Percentiles rank a stretch among this genome's conserved stretches.
These are phyloP conservation scores for Erysimum cheiri DNA, from an alignment of 441 rosid genomes.

Conservation along the genomic window DNA sequence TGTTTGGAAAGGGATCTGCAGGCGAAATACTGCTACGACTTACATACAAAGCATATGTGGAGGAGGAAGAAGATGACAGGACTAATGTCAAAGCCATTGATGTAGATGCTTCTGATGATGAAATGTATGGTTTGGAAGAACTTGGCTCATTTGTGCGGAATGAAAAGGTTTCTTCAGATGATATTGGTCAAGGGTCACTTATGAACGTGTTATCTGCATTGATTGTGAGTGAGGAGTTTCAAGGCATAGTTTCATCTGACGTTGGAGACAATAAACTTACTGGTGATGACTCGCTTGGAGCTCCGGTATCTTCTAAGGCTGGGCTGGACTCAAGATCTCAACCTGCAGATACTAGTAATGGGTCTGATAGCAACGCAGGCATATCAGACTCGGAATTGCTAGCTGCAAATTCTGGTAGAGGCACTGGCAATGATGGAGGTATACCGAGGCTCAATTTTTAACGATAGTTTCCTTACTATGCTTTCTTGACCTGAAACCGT, in stretches of 20 bases:
- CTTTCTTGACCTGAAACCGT: slow-evolving; percentile 6
- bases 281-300: slow-evolving; percentile 48
- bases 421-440: slow-evolving; percentile 13
- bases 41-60: slow-evolving; percentile 88
- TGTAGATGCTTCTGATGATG: slow-evolving; percentile 66
- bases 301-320: slow-evolving; percentile 40
- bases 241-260: slow-evolving; percentile 85
- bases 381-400: background rate
- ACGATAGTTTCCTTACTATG: background rate
- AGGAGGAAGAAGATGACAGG: slow-evolving; percentile 85
- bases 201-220: slow-evolving; percentile 87
- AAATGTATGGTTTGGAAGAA: slow-evolving; percentile 63
- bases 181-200: slow-evolving; percentile 67
- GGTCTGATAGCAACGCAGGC: background rate
- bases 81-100: slow-evolving; percentile 48
- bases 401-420: slow-evolving; percentile 13
- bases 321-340: slow-evolving; percentile 44
- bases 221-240: slow-evolving; percentile 86
- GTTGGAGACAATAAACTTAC: slow-evolving; percentile 52
- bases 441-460: background rate
- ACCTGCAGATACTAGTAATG: slow-evolving; percentile 25
- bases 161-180: slow-evolving; percentile 45
- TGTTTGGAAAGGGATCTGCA: slow-evolving; percentile 60
- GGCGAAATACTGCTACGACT: slow-evolving; percentile 83
- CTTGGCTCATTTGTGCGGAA: slow-evolving; percentile 41